These are phyloP conservation scores for Aspergillus uvarum DNA, from an alignment of 2,329 filamentous ascomycete species.

Conservation along the genomic window DNA sequence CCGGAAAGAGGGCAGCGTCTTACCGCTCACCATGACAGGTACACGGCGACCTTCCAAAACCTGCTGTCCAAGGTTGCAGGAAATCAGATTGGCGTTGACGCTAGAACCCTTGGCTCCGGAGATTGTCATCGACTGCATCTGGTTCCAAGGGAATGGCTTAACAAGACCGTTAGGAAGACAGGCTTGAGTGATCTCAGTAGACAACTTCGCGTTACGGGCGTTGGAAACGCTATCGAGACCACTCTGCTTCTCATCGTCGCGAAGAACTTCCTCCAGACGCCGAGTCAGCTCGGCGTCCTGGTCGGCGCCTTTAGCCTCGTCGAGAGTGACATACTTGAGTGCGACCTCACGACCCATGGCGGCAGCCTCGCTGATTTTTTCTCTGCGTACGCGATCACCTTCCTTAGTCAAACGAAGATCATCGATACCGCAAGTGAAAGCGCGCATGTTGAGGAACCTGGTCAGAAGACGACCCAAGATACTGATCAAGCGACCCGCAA, in stretches of 20 bases:
- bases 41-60: conserved; percentile 93
- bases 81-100: conserved; percentile 97
- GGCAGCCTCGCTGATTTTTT: conserved; percentile 67
- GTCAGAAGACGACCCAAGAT: conserved; percentile 87
- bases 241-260: conserved; percentile 87
- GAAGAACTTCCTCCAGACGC: conserved; percentile 82
- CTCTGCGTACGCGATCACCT: conserved; percentile 70
- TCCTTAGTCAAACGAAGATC: conserved; percentile 81
- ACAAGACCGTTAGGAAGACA: conserved; percentile 81
- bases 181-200: conserved; percentile 71
- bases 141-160: conserved; percentile 92
- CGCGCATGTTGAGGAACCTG: conserved; percentile 85
- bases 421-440: conserved; percentile 96
- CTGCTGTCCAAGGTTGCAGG: conserved; percentile 95
- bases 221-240: conserved; percentile 89
- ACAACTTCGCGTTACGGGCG: conserved; percentile 65
- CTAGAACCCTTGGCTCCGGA: conserved; percentile 90
- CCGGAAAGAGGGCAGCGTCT: conserved; percentile 90
- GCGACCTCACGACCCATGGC: conserved; percentile 75
- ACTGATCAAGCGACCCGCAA: conserved; percentile 84
- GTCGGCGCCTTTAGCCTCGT: conserved; percentile 60
- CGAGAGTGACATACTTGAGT: conserved; percentile 82
- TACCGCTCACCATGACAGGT: conserved; percentile 96
- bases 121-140: conserved; percentile 98
- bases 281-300: conserved; percentile 70